Base-by-base conservation (phyloP, 371 early-diverging fungal species). In the Lichtheimia ramosa region DNA sequence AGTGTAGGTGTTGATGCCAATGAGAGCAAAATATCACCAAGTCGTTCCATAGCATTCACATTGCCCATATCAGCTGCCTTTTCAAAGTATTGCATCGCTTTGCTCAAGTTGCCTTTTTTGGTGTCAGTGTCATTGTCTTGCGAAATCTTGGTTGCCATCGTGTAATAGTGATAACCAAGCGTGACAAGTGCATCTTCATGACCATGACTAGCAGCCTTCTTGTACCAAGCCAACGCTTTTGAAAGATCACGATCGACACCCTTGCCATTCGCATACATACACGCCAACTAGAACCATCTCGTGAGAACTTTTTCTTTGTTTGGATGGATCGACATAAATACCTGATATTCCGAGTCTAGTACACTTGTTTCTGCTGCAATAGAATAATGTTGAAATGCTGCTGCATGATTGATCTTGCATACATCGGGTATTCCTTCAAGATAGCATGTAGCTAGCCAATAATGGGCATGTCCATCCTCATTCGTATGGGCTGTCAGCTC, bases 201-300 rank as follows among this genome's bases (percentile, higher is more conserved):
- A 10, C 82, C 76, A 40, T 76, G 61, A 3, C 71, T 65, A 16
- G 82, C 81, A 16, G 88, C 77, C 34, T 77, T 78, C 34, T 62
- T 59, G 60, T 81, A 82, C 82, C 83, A 87, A 12, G 75, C 56
- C 53, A 82, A 71, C 0, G 89, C 86, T 25, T 67, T 70, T 39
- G 28, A 18, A 1, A 66, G 69, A 61, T 87, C 75, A 43, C 73
- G 68, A 2, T 59, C 48, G n/a, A 82, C 81, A n/a, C 87, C 87
- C 14, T 54, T 59, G 2, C 88, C 88, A 51, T 86, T 73, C 5
- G 75, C 70, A 14, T 77, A 67, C 77, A 79, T 75, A 16, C 71
- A 59, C 7, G 73, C 80, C 18, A 79, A 68, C 79, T 79, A 65
- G 8, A 34, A 0, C 10, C 6, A 8, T 0, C 10, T 8, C 20